Base-by-base conservation (phyloP, 2,329 filamentous ascomycete species). In the Apiospora aurea region DNA sequence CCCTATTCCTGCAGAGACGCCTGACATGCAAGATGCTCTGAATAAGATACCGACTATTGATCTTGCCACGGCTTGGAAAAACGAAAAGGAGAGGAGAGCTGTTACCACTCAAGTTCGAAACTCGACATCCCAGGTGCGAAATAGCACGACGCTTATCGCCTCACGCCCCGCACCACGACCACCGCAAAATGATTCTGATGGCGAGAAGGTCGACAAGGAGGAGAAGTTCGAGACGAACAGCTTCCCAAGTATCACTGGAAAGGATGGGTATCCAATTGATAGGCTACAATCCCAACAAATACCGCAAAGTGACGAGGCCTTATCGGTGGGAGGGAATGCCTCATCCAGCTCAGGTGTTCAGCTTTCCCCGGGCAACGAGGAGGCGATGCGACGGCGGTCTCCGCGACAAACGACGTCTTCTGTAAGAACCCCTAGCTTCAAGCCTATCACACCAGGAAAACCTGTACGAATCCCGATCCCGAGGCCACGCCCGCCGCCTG, bases 281-380 rank as follows among this genome's bases (percentile, higher is more conserved):
- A 44, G 38, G 49, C 34, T 69, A 4, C 46, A 47, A 51, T 51
- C 29, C n/a, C n/a, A 10, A 2, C 21, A 26, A 26, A 34, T 29
- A 11, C 29, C n/a, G 4, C 34, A 29, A 18, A 77, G 74, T 6
- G 71, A 72, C n/a, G 74, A 74, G 8, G 75, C 75, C 16, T 71
- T 80, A 41, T 80, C 79, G 71, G 76, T 80, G 76, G 44, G 79
- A 76, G 72, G 77, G 78, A 80, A 80, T 69, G 85, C 83, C 1
- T 81, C 79, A 16, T 85, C 84, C 4, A 86, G 85, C 14, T 86
- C 85, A 1, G 82, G 84, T 10, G 57, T 41, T 14, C 84, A 88
- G 75, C 78, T 87, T 8, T 90, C 88, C 4, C 88, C 88, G 0
- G 84, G 83, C 2, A 77, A 81, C 4, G 87, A 89, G 8, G 85